These are phyloP conservation scores for Solanum hybrid DNA, from an alignment of 305 asterid genomes.

Conservation along the genomic window DNA sequence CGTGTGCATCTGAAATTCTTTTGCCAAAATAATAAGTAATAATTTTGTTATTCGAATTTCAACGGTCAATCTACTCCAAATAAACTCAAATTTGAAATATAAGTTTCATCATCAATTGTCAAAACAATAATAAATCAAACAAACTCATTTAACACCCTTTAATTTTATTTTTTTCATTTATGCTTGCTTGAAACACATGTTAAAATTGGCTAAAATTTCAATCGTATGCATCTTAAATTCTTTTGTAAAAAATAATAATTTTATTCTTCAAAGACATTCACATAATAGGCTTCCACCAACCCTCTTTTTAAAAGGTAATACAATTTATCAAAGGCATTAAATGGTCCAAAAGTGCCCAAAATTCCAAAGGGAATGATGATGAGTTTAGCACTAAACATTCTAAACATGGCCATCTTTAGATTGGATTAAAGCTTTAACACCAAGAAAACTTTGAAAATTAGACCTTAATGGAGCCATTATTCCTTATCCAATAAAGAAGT, in stretches of 20 bases:
- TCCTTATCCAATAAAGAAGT: not conserved
- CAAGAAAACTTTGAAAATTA: slow-evolving; percentile 2
- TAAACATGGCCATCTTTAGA: not conserved
- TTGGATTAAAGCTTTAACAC: not conserved
- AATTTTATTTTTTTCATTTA: not conserved
- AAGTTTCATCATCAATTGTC: not conserved
- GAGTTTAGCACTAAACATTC: not conserved
- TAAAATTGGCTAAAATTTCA: not conserved
- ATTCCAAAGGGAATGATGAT: slow-evolving; percentile 4
- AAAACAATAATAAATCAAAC: not conserved
- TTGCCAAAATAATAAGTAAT: not conserved
- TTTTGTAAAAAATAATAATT: not conserved
- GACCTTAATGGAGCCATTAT: slow-evolving; percentile 5
- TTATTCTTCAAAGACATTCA: not conserved
- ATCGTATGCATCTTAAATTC: not conserved
- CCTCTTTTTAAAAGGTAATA: not conserved
- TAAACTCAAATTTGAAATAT: not conserved
- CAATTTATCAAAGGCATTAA: not conserved
- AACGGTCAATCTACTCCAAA: not conserved
- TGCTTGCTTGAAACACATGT: not conserved
- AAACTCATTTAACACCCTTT: not conserved
- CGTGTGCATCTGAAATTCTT: not conserved
- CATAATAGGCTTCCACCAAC: not conserved
- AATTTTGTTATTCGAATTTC: not conserved
- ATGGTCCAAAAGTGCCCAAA: not conserved